phyloP scores from a whole-genome alignment of 495 filamentous ascomycete species.

The Talaromyces borbonicus region DNA sequence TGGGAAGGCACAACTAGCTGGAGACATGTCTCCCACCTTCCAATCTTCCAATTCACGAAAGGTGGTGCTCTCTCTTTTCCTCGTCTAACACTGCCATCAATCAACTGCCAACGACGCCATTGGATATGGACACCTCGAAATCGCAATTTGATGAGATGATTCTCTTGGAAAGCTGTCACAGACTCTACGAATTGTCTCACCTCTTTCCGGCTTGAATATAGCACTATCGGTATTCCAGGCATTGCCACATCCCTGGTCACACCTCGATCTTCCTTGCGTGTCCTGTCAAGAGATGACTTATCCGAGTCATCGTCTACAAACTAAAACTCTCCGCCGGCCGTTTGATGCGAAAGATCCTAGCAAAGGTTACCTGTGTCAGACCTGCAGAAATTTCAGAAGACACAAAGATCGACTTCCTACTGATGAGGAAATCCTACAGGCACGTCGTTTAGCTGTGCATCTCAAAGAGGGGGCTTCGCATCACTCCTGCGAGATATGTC shows the following conservation, averaged over 20 bases:
- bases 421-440: neutral
- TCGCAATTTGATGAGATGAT: neutral
- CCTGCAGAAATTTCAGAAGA: neutral
- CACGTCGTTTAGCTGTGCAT: neutral
- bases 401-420: neutral
- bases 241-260: neutral
- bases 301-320: neutral
- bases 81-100: too few relatives aligned
- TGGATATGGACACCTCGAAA: too few relatives aligned
- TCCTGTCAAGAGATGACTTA: neutral
- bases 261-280: neutral
- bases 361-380: neutral
- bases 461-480: neutral
- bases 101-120: too few relatives aligned
- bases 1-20: too few relatives aligned
- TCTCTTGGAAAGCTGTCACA: neutral
- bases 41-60: too few relatives aligned
- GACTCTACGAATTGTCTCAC: neutral
- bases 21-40: too few relatives aligned
- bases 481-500: neutral
- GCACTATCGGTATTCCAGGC: neutral
- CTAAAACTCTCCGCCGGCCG: neutral
- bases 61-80: too few relatives aligned
- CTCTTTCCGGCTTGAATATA: neutral
- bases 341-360: neutral